These are phyloP conservation scores for Xylariaceae sp. DNA, from an alignment of 2,329 filamentous ascomycete species.

Conservation along the genomic window DNA sequence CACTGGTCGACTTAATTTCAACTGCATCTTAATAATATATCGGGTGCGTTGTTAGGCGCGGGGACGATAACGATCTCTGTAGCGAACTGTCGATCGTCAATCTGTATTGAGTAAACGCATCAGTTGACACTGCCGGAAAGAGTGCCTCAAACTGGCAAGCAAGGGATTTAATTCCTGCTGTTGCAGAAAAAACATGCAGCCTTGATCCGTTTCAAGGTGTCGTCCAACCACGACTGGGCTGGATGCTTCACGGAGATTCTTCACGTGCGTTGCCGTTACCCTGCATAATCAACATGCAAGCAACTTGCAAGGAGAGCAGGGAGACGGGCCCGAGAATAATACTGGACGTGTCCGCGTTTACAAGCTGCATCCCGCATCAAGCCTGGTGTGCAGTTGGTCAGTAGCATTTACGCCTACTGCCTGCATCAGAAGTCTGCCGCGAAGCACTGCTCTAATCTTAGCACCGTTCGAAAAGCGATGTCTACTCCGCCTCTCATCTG, in stretches of 20 bases:
- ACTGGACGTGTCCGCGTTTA: constrained; percentile 17
- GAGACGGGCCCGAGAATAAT: neutral
- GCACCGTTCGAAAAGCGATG: neutral
- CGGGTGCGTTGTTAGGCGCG: neutral
- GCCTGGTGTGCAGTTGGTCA: neutral
- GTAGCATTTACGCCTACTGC: neutral
- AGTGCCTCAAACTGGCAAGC: neutral
- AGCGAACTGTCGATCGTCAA: neutral
- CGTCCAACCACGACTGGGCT: neutral
- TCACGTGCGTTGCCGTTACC: constrained; percentile 20
- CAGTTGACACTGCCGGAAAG: neutral
- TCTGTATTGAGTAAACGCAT: neutral
- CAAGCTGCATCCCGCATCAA: neutral
- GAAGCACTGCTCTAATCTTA: neutral
- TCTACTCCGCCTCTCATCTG: neutral
- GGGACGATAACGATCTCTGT: neutral
- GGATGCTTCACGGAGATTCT: neutral
- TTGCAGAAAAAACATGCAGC: constrained; percentile 11
- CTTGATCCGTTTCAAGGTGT: neutral
- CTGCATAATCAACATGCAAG: constrained; percentile 16
- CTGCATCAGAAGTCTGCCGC: neutral
- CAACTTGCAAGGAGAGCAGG: constrained; percentile 9
- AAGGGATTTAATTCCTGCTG: constrained; percentile 1
- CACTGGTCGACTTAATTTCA: constrained; percentile 22
- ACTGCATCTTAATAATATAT: constrained; percentile 12